Percentiles rank a stretch among this genome's conserved stretches.
These are phyloP conservation scores for Craterostigma plantagineum DNA, from an alignment of 257 asterid genomes.

Conservation along the genomic window DNA sequence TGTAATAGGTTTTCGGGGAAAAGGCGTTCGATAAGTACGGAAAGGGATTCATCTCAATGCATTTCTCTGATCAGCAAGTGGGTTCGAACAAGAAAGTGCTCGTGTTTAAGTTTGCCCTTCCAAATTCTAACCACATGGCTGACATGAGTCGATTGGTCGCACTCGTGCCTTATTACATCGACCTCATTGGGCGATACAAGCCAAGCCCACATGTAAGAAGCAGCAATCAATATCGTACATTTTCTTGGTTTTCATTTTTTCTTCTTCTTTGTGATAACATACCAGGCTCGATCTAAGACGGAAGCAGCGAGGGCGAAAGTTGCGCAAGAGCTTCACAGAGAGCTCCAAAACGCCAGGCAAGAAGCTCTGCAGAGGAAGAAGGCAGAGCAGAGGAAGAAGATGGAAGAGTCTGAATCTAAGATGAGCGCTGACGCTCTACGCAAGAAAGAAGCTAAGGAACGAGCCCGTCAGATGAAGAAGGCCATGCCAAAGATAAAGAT, in stretches of 20 bases:
- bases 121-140: conserved; percentile 1
- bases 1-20: conserved; percentile 2
- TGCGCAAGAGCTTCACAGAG: conserved; percentile 2
- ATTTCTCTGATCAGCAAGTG: conserved; percentile 1
- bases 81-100: conserved; percentile 2
- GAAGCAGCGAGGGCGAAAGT: conserved; percentile 4
- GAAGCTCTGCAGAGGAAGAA: conserved; percentile 5
- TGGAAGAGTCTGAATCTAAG: conserved; percentile 2
- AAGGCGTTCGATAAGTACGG: conserved; percentile 2
- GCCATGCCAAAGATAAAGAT: conserved; percentile 6
- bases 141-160: conserved; percentile 2
- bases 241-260: too few species aligned
- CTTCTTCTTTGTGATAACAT: background rate
- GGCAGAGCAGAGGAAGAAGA: conserved; percentile 2
- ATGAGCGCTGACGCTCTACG: conserved; percentile 3
- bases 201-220: conserved; percentile 4
- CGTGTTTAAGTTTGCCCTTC: conserved; percentile 2
- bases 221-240: background rate
- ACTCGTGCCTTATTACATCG: conserved; percentile 5
- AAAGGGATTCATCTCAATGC: conserved; percentile 5
- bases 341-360: conserved; percentile 2
- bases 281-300: conserved; percentile 4
- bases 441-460: conserved; percentile 3
- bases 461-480: conserved; percentile 4
- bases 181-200: conserved; percentile 4